phyloP scores from a whole-genome alignment of 306 rosid genomes.

The Adenanthera pavonina region DNA sequence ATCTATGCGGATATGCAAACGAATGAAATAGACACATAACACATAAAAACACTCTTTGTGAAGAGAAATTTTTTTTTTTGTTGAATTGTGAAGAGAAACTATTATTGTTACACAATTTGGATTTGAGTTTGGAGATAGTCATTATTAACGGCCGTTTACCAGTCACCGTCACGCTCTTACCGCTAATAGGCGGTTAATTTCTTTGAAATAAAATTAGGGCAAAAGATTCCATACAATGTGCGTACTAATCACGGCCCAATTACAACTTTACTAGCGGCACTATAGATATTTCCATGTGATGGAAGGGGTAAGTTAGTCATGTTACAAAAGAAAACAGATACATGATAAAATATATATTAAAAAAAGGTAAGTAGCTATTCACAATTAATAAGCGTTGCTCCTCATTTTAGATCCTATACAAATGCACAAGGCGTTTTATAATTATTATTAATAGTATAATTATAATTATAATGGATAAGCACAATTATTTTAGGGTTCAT shows the following conservation, averaged over 20 bases:
- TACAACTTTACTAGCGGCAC: background rate
- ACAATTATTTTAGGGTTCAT: too few relatives aligned
- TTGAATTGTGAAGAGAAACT: background rate
- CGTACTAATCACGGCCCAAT: background rate
- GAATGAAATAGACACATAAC: background rate
- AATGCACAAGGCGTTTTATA: too few relatives aligned
- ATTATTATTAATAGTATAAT: too few relatives aligned
- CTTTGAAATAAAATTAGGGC: conserved; percentile 37
- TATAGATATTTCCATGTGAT: background rate
- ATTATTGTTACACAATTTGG: background rate
- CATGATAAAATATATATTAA: too few relatives aligned
- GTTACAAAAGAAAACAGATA: background rate
- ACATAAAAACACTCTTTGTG: background rate
- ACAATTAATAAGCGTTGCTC: too few relatives aligned
- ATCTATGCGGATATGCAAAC: conserved; percentile 9
- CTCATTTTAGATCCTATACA: too few relatives aligned
- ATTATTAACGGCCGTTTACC: background rate
- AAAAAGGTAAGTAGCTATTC: too few relatives aligned
- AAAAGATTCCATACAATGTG: background rate
- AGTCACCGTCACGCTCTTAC: conserved; percentile 8
- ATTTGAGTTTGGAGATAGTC: background rate
- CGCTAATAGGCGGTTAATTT: conserved; percentile 6
- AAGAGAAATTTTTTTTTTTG: background rate
- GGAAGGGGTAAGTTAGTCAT: background rate
- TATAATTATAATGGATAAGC: too few relatives aligned